These are phyloP conservation scores for Terfezia boudieri DNA, from an alignment of 495 filamentous ascomycete species.

Conservation along the genomic window DNA sequence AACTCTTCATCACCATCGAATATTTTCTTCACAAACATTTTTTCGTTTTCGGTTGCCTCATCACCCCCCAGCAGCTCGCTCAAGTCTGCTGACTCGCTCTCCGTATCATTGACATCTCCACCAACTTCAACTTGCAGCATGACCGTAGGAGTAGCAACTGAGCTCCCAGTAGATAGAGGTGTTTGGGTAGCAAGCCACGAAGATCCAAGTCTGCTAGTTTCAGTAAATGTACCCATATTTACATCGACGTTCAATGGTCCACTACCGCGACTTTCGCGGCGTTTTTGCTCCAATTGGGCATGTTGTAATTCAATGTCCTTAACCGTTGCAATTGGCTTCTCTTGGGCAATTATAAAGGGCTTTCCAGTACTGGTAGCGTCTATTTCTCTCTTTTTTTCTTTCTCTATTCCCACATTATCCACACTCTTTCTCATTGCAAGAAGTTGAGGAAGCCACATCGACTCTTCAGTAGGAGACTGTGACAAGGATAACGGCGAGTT, in stretches of 20 bases:
- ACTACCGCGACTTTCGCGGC: slow-evolving; percentile 6
- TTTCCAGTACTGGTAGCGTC: background rate
- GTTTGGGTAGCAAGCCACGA: slow-evolving; percentile 15
- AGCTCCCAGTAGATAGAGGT: slow-evolving; percentile 2
- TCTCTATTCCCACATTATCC: slow-evolving; percentile 12
- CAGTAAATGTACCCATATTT: slow-evolving; percentile 1
- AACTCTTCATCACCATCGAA: slow-evolving; percentile 71
- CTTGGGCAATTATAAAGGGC: slow-evolving; percentile 9
- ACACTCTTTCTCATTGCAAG: slow-evolving; percentile 12
- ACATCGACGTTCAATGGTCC: slow-evolving; percentile 12
- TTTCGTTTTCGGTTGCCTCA: slow-evolving; percentile 39
- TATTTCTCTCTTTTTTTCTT: slow-evolving; percentile 7
- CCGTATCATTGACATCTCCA: slow-evolving; percentile 1
- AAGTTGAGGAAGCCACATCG: background rate
- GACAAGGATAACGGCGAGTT: background rate
- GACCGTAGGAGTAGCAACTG: slow-evolving; percentile 12
- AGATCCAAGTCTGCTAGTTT: slow-evolving; percentile 3
- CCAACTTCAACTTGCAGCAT: slow-evolving; percentile 12
- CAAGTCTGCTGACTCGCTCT: background rate
- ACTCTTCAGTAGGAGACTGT: background rate
- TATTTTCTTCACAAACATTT: slow-evolving; percentile 54
- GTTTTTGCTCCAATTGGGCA: slow-evolving; percentile 7
- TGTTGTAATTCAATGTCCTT: slow-evolving; percentile 14
- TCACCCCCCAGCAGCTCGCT: background rate
- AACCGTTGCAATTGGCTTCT: slow-evolving; percentile 15